Conservation (phyloP, 208 protist species). For the Novymonas esmeraldas region DNA sequence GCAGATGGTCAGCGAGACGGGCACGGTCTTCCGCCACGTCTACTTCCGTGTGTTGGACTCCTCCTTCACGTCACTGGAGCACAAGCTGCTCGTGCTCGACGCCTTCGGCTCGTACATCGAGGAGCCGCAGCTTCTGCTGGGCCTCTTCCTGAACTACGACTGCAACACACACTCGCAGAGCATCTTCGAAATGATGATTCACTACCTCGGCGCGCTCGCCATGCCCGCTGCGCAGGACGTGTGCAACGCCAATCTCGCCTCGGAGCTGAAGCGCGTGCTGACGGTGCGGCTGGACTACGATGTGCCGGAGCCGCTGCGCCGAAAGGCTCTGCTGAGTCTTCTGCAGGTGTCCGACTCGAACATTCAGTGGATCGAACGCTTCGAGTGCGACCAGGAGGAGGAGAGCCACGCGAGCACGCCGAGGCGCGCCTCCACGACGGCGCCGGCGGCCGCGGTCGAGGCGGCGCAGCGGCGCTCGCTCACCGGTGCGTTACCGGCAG, state of each 20-base stretch:
- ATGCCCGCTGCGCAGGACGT: constrained; percentile 30
- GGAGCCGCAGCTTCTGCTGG: constrained; percentile 94
- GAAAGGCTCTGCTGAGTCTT: constrained; percentile 63
- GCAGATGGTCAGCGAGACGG: constrained; percentile 93
- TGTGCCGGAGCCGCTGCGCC: constrained; percentile 56
- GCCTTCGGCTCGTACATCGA: constrained; percentile 90
- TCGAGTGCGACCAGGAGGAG: constrained; percentile 53
- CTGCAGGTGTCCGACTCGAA: constrained; percentile 79
- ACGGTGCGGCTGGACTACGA: constrained; percentile 56
- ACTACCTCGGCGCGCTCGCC: constrained; percentile 81
- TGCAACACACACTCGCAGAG: constrained; percentile 95
- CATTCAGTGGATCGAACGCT: constrained; percentile 88
- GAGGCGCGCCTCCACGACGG: neutral
- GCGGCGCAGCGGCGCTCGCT: neutral
- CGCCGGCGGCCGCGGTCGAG: too few relatives aligned
- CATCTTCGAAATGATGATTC: constrained; percentile 95
- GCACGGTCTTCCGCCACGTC: constrained; percentile 93
- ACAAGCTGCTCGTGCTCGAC: constrained; percentile 93
- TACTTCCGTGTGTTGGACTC: constrained; percentile 93
- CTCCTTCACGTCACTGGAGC: constrained; percentile 71
- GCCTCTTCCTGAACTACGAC: constrained; percentile 98
- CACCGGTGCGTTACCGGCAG: neutral
- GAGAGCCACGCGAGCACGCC: neutral
- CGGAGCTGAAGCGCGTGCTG: constrained; percentile 30
- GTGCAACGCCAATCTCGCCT: constrained; percentile 31